Evolutionary conservation across 2,329 filamentous ascomycete species (phyloP).

Genomic region (Mollisiaceae sp.): DNA sequence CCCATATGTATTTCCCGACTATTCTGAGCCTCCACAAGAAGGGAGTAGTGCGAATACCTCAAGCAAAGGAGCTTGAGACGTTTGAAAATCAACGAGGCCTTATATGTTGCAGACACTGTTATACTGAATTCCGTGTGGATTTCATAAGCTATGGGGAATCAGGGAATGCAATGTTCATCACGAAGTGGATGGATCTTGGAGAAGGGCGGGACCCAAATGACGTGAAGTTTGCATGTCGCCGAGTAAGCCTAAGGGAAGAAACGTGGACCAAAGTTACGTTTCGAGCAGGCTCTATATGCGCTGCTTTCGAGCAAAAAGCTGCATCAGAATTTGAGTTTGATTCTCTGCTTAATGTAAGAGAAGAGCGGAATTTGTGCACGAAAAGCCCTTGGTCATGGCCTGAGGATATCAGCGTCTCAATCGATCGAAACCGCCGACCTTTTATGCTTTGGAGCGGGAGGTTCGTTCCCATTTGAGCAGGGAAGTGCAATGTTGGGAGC

Average conservation of each 20-base stretch:
- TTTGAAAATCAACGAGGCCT: constrained; percentile 22
- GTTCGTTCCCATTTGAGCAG: not conserved
- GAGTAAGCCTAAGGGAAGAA: not conserved
- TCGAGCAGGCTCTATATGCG: constrained; percentile 23
- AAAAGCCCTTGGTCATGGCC: constrained; percentile 17
- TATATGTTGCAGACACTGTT: constrained; percentile 23
- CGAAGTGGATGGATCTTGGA: constrained; percentile 28
- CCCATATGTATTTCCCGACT: constrained; percentile 12
- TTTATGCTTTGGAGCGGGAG: constrained; percentile 11
- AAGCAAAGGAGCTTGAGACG: constrained; percentile 9
- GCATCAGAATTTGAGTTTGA: constrained; percentile 22
- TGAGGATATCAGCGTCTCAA: constrained; percentile 10
- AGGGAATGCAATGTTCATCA: constrained; percentile 26
- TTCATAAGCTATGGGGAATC: constrained; percentile 26
- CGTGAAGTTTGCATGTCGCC: constrained; percentile 18
- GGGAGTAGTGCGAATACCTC: constrained; percentile 18
- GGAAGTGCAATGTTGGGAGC: too few relatives aligned
- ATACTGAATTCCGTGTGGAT: constrained; percentile 24
- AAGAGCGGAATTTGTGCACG: constrained; percentile 19
- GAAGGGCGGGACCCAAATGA: constrained; percentile 17
- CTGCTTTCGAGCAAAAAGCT: constrained; percentile 22
- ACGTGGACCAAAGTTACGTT: constrained; percentile 6
- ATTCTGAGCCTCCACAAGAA: constrained; percentile 3
- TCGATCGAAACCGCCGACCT: constrained; percentile 5
- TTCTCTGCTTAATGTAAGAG: constrained; percentile 20